These are phyloP conservation scores for Quercus agrifolia DNA, from an alignment of 306 rosid species.

Conservation along the genomic window DNA sequence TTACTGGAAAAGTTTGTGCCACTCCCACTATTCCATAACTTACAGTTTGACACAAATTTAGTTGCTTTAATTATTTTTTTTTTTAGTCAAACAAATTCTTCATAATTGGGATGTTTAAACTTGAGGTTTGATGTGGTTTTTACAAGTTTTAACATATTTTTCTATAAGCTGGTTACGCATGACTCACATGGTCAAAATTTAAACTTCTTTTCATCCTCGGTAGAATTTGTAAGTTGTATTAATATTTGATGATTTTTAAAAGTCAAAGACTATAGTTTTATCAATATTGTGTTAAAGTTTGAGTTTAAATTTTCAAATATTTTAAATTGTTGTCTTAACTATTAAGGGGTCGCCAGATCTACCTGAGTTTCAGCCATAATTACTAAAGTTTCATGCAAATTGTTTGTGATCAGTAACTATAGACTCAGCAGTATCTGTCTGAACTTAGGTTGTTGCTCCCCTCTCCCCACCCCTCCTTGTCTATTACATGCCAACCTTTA, in stretches of 20 bases:
- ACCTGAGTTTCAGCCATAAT: not conserved
- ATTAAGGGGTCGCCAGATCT: constrained; percentile 5
- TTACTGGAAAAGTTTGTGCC: not conserved
- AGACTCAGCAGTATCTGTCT: not conserved
- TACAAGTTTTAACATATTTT: not conserved
- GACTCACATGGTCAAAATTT: not conserved
- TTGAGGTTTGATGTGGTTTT: not conserved
- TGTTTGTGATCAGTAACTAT: not conserved
- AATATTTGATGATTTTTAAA: not conserved
- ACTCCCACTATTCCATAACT: not conserved
- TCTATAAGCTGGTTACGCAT: not conserved
- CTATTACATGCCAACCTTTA: constrained; percentile 11
- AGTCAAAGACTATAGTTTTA: not conserved
- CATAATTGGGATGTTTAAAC: not conserved
- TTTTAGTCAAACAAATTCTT: not conserved
- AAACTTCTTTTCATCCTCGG: not conserved
- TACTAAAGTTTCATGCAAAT: not conserved
- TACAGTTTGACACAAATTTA: not conserved
- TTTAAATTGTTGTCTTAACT: constrained; percentile 15
- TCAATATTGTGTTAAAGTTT: constrained; percentile 7
- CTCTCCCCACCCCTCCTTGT: not conserved
- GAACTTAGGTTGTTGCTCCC: not conserved
- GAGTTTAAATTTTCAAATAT: constrained; percentile 11
- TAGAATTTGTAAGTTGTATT: not conserved
- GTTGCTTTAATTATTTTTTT: not conserved